These are phyloP conservation scores for Leccinum subspadiceum DNA, from an alignment of 1,284 basidiomycete genomes.

Conservation along the genomic window DNA sequence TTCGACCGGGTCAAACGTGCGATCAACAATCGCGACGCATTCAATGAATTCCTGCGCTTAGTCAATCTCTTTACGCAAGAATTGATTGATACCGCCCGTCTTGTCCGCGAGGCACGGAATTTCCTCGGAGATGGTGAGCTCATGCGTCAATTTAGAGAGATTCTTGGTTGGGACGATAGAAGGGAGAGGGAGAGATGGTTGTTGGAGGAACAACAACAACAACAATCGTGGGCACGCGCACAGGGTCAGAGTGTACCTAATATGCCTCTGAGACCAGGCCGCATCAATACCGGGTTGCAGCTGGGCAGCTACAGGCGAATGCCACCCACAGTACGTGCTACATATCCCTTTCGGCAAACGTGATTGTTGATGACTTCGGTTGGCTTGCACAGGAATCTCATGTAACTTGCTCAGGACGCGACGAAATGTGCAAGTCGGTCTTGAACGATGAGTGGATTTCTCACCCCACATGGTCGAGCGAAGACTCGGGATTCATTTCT, in stretches of 20 bases:
- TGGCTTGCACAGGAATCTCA: constrained; percentile 66
- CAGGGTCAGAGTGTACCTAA: constrained; percentile 40
- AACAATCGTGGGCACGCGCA: constrained; percentile 41
- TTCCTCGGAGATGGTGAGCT: constrained; percentile 76
- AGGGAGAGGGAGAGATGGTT: constrained; percentile 56
- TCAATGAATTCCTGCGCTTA: constrained; percentile 95
- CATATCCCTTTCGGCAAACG: neutral
- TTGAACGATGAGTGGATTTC: constrained; percentile 97
- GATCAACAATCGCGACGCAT: constrained; percentile 85
- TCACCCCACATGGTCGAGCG: constrained; percentile 93
- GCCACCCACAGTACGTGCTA: constrained; percentile 64
- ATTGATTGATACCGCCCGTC: constrained; percentile 82
- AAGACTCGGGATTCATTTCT: constrained; percentile 87
- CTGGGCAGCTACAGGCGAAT: constrained; percentile 90
- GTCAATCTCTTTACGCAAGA: constrained; percentile 96
- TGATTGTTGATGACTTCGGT: constrained; percentile 11
- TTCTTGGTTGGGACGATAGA: constrained; percentile 87
- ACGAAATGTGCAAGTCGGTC: constrained; percentile 95
- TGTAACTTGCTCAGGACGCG: constrained; percentile 89
- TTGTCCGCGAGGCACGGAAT: constrained; percentile 67
- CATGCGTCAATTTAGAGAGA: constrained; percentile 80
- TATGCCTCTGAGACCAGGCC: constrained; percentile 48
- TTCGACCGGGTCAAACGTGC: constrained; percentile 92
- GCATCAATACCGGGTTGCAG: constrained; percentile 56
- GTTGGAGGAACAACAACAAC: constrained; percentile 44